A percentile compares a stretch with the other conserved stretches of the same genome.
Evolutionary conservation across 1,139 yeast genomes (phyloP).

Genomic region (Kurtzmaniella quercitrusa): DNA sequence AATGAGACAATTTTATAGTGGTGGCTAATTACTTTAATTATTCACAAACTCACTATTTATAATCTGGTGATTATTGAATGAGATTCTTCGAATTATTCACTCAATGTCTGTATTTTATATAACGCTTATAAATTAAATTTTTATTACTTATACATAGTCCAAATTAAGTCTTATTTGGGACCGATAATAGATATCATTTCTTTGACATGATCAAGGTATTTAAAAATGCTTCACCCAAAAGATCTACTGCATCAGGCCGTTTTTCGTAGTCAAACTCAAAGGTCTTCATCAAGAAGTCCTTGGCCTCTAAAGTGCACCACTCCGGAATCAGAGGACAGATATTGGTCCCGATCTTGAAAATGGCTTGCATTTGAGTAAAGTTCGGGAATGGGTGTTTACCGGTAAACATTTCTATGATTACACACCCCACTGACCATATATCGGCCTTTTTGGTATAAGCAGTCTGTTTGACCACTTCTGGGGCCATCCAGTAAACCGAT

Average conservation of each 20-base stretch:
- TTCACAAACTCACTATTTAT: no score
- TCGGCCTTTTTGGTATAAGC: conserved; percentile 89
- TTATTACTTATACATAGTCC: no score
- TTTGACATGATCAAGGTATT: conserved; percentile 48
- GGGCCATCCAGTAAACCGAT: conserved; percentile 98
- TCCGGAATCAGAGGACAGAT: conserved; percentile 74
- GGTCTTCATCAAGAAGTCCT: conserved; percentile 59
- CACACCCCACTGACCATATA: conserved; percentile 93
- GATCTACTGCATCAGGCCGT: conserved; percentile 70
- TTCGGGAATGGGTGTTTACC: conserved; percentile 94
- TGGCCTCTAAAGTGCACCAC: conserved; percentile 69
- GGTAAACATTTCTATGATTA: conserved; percentile 89
- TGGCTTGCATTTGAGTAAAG: conserved; percentile 93
- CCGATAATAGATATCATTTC: no score
- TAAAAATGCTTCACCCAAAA: conserved; percentile 60
- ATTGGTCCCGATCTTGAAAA: conserved; percentile 85
- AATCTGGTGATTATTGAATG: no score
- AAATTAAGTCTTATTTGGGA: no score
- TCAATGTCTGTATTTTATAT: no score
- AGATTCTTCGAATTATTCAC: no score
- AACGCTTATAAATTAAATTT: no score
- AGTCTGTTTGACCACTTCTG: conserved; percentile 90
- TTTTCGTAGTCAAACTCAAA: conserved; percentile 71
- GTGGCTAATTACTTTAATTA: no score
- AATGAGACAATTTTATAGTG: no score